Conservation (phyloP, 306 rosid species). For the Luffa acutangula region DNA sequence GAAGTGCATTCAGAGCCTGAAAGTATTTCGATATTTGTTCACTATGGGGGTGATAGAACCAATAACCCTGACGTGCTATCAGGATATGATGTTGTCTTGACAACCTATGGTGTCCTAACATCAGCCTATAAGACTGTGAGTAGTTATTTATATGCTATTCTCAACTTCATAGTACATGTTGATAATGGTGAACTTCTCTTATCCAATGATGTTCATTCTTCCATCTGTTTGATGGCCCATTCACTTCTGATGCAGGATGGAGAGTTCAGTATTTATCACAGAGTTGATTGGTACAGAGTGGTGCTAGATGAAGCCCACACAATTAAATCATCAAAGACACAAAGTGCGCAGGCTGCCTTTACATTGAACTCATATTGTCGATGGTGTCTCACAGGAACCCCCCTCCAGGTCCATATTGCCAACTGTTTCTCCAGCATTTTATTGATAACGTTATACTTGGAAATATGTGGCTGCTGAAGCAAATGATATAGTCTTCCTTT, state of each 20-base stretch:
- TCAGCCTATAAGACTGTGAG: conserved; percentile 51
- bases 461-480: neutral
- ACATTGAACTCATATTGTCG: conserved; percentile 65
- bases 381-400: conserved; percentile 95
- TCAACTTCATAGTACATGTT: neutral
- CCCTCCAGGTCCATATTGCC: conserved; percentile 56
- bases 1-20: conserved; percentile 56
- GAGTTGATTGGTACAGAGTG: conserved; percentile 69
- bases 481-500: neutral
- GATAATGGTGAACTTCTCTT: neutral
- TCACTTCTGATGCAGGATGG: conserved; percentile 31
- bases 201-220: neutral
- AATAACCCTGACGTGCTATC: conserved; percentile 33
- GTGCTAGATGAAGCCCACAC: conserved; percentile 93
- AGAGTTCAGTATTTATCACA: conserved; percentile 60
- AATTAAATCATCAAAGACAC: conserved; percentile 49
- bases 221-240: neutral
- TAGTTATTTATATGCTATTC: neutral
- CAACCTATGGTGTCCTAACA: conserved; percentile 63
- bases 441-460: neutral
- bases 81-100: conserved; percentile 66
- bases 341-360: conserved; percentile 55
- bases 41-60: conserved; percentile 71
- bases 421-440: neutral
- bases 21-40: conserved; percentile 58